Base-by-base conservation (phyloP, 225 moss, liverwort and hornwort species). In the Sphagnum contortum region DNA sequence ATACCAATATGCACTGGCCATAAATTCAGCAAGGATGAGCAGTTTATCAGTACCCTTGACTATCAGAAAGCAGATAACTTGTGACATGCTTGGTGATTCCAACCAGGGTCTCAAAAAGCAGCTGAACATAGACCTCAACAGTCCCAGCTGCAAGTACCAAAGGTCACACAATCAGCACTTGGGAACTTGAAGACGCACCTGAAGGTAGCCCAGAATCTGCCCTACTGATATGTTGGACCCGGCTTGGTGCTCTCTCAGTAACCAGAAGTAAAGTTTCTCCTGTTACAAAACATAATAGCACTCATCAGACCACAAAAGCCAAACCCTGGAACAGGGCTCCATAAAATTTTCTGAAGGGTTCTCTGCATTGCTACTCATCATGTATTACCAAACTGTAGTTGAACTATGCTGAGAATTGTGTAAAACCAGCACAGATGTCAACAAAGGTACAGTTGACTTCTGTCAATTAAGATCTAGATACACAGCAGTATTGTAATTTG, bases 221-320 rank as follows among this genome's bases (percentile, higher is more conserved):
- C 73, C 81, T 52, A 81, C 76, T 8, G 84, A 71, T 44, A 81
- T 81, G 56, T 71, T 78, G 62, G 80, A 81, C 50, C 76, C 78
- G 68, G 48, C 75, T 69, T 81, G 84, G 63, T 85, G 84, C 63
- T 85, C 84, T 69, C 84, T 78, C 49, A 85, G 56, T 76, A 85
- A 72, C 78, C 84, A 81, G 10, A 78, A 75, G 50, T 85, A 85
- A 29, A 85, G 74, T 69, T 76, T 85, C 69, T 85, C 84, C 84
- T 85, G 81, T 72, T 69, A 61, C 68, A 69, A 12, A 68, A 61
- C 56, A 50, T n/a, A 49, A 51, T 29, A 29, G 29, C 29, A 29
- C 29, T 29, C 29, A 29, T 29, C 29, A 29, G 29, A 29, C 29
- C 29, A 29, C 29, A 29, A 29, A 29, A 29, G 29, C 29, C 29